phyloP scores from a whole-genome alignment of 1,284 basidiomycete species.

The Moniliella sp. region DNA sequence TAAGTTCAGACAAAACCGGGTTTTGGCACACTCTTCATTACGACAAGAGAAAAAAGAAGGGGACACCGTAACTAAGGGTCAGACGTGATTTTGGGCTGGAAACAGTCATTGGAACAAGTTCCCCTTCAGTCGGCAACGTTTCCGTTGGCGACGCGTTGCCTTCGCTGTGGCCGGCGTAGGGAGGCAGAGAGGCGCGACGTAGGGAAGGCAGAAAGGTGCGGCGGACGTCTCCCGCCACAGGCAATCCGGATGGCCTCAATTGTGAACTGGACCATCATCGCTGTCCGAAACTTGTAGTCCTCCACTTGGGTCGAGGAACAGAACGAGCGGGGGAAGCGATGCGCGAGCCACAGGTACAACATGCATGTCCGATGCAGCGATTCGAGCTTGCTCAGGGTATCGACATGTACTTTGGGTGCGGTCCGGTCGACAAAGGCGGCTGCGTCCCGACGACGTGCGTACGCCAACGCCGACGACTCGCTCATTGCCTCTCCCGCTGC shows the following conservation, averaged over 20 bases:
- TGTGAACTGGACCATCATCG: slow-evolving; percentile 45
- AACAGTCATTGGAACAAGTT: too few relatives aligned
- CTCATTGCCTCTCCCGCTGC: slow-evolving; percentile 2
- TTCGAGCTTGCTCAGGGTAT: slow-evolving; percentile 45
- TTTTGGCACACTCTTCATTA: too few relatives aligned
- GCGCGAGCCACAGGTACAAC: slow-evolving; percentile 66
- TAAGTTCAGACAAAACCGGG: slow-evolving; percentile 50
- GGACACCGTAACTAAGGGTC: too few relatives aligned
- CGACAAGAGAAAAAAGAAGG: too few relatives aligned
- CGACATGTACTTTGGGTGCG: slow-evolving; percentile 16
- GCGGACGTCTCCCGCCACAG: slow-evolving; percentile 12
- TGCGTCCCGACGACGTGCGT: slow-evolving; percentile 1
- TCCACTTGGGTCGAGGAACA: slow-evolving; percentile 42
- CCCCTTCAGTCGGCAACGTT: too few relatives aligned
- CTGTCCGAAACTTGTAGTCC: slow-evolving; percentile 45
- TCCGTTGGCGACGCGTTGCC: too few relatives aligned
- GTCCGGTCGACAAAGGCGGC: slow-evolving; percentile 2
- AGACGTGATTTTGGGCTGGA: too few relatives aligned
- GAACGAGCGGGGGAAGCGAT: slow-evolving; percentile 56
- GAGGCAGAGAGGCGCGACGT: too few relatives aligned
- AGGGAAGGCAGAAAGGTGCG: too few relatives aligned
- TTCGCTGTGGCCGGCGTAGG: too few relatives aligned
- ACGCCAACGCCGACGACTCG: slow-evolving; percentile 5
- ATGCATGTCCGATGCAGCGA: slow-evolving; percentile 60
- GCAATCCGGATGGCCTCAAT: slow-evolving; percentile 29